Conservation (phyloP, 208 protist species). For the Zelonia costaricensis region DNA sequence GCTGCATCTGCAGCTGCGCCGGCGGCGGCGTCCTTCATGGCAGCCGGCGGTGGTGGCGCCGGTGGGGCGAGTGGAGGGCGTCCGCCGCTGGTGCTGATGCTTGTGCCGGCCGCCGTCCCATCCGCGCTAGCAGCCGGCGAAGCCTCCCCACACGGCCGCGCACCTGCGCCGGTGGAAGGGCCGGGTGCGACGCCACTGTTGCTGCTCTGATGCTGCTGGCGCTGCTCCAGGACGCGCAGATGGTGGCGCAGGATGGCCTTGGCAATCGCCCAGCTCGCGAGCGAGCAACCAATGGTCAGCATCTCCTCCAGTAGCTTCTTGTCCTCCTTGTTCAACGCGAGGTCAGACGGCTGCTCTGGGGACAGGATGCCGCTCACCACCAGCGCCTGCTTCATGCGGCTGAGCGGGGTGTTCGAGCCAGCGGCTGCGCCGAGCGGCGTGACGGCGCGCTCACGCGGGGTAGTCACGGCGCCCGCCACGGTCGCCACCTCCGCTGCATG, state of each 20-base stretch:
- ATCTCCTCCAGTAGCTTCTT: conserved; percentile 53
- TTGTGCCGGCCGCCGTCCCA: not conserved
- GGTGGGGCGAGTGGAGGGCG: conserved; percentile 15
- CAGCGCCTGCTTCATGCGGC: conserved; percentile 15
- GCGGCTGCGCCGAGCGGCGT: not conserved
- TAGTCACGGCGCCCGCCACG: not conserved
- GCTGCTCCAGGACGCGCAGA: conserved; percentile 21
- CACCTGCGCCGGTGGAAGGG: too few species aligned
- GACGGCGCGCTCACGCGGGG: not conserved
- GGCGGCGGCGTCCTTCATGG: conserved; percentile 5
- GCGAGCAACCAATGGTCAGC: conserved; percentile 41
- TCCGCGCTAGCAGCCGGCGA: conserved; percentile 7
- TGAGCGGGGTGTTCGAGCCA: not conserved
- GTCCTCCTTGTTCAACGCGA: conserved; percentile 20
- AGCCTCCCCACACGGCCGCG: too few species aligned
- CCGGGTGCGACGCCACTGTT: not conserved
- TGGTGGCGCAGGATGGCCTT: conserved; percentile 60
- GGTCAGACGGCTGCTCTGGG: conserved; percentile 8
- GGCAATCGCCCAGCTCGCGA: conserved; percentile 75
- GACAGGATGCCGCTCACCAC: conserved; percentile 14
- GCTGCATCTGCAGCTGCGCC: not conserved
- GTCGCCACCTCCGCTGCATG: not conserved
- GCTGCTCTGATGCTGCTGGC: conserved; percentile 1
- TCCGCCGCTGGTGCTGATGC: not conserved
- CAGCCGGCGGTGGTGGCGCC: conserved; percentile 2